Base-by-base conservation (phyloP, 148 eudicot genomes). In the Camellia japonica region DNA sequence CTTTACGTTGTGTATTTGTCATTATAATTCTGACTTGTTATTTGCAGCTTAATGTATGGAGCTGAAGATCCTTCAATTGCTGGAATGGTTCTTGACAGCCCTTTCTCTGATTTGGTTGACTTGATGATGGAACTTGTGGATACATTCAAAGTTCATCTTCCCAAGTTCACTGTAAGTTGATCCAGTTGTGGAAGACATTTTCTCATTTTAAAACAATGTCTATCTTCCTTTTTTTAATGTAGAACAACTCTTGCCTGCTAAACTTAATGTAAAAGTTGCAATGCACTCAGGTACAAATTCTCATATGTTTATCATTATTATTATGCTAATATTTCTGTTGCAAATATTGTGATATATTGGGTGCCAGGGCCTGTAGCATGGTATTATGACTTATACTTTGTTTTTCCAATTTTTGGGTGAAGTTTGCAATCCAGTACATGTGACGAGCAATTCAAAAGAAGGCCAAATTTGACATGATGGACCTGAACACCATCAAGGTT, bases 41-140 rank as follows among this genome's bases (percentile, higher is more conserved):
- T n/a, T n/a, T 83, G 85, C 92, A 93, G 97, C 88, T 89, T 93
- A 82, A 91, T 93, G 80, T 93, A 91, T 89, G 97, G 92, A 87
- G 91, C 94, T 13, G 95, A 93, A 83, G 97, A 93, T 81, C 97
- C 97, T 80, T 93, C 93, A 71, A 87, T 93, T 70, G 88, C 95
- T 80, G 97, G 95, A 81, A 87, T 93, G 92, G 97, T 91, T 74
- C 71, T 93, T 82, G 97, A 93, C 82, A 93, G 97, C 81, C 93
- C 93, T 64, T 93, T 93, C 85, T 89, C 97, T 59, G 90, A 91
- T 83, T 87, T 93, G 77, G 90, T 88, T 87, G 85, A 91, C 85
- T 88, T 93, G 52, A 91, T 91, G 95, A 86, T 91, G 92, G 97
- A 93, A 83, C 93, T 93, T 79, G 97, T 91, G 66, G 95, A 93